Evolutionary conservation across 2,329 filamentous ascomycete genomes (phyloP).

Genomic region (Tolypocladium amazonense): DNA sequence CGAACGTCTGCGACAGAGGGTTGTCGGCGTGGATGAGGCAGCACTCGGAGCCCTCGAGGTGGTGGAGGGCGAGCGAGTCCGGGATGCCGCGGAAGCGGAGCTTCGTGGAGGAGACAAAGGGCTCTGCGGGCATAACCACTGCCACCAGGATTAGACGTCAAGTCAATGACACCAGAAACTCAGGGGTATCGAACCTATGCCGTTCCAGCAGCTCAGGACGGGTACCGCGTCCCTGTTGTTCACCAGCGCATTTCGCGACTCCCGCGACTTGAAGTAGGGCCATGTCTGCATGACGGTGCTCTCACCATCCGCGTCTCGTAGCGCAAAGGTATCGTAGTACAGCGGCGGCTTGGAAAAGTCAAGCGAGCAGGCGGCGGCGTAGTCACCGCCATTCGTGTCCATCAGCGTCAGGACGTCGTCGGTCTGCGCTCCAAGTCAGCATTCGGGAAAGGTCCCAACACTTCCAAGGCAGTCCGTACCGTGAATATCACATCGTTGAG

Average conservation of each 20-base stretch:
- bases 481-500: conserved; percentile 54
- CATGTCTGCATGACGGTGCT: conserved; percentile 42
- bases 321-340: conserved; percentile 54
- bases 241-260: conserved; percentile 43
- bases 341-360: conserved; percentile 44
- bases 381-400: conserved; percentile 45
- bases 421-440: conserved; percentile 24
- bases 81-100: conserved; percentile 54
- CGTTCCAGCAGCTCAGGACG: conserved; percentile 35
- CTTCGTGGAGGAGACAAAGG: conserved; percentile 36
- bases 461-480: conserved; percentile 17
- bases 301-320: conserved; percentile 41
- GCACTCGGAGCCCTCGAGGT: conserved; percentile 70
- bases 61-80: conserved; percentile 48
- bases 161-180: no score
- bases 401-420: conserved; percentile 46
- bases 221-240: conserved; percentile 33
- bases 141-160: background rate
- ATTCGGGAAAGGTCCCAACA: background rate
- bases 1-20: conserved; percentile 35
- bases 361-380: conserved; percentile 51
- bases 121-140: conserved; percentile 41
- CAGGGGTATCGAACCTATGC: conserved; percentile 21
- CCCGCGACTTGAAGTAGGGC: conserved; percentile 44
- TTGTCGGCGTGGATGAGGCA: conserved; percentile 70